These are phyloP conservation scores for Verticillium nonalfalfae DNA, from an alignment of 2,329 filamentous ascomycete genomes.

Conservation along the genomic window DNA sequence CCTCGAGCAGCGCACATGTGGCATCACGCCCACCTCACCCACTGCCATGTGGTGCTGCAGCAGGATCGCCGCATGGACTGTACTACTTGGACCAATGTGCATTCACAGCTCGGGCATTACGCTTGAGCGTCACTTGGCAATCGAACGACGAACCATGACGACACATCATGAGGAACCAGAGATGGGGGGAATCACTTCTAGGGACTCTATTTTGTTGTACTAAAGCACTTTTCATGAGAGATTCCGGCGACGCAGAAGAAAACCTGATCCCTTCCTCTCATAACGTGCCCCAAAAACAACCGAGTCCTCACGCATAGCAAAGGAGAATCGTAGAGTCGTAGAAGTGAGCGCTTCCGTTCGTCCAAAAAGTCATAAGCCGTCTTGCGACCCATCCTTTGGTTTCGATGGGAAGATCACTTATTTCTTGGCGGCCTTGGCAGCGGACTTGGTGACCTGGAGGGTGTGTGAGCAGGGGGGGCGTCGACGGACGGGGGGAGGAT, in stretches of 20 bases:
- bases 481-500: slow-evolving; percentile 19
- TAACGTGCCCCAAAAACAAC: slow-evolving; percentile 33
- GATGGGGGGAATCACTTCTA: slow-evolving; percentile 17
- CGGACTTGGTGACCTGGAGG: slow-evolving; percentile 56
- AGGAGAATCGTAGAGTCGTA: slow-evolving; percentile 36
- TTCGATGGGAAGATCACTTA: slow-evolving; percentile 36
- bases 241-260: slow-evolving; percentile 15
- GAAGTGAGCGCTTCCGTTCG: slow-evolving; percentile 26
- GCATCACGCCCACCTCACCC: too few relatives aligned
- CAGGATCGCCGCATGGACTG: too few relatives aligned
- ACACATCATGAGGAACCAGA: not conserved
- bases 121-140: too few relatives aligned
- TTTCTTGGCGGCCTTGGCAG: slow-evolving; percentile 71
- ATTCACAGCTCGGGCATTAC: too few relatives aligned
- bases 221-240: slow-evolving; percentile 38
- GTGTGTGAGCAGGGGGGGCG: slow-evolving; percentile 3
- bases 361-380: not conserved
- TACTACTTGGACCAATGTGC: too few relatives aligned
- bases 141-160: not conserved
- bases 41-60: too few relatives aligned
- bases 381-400: not conserved
- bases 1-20: too few relatives aligned
- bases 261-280: slow-evolving; percentile 35
- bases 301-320: slow-evolving; percentile 37
- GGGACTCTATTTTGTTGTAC: slow-evolving; percentile 40